Percentiles rank a stretch among this genome's conserved stretches.
Conservation (phyloP, 148 eudicot genomes). For the Heliosperma pusillum region DNA sequence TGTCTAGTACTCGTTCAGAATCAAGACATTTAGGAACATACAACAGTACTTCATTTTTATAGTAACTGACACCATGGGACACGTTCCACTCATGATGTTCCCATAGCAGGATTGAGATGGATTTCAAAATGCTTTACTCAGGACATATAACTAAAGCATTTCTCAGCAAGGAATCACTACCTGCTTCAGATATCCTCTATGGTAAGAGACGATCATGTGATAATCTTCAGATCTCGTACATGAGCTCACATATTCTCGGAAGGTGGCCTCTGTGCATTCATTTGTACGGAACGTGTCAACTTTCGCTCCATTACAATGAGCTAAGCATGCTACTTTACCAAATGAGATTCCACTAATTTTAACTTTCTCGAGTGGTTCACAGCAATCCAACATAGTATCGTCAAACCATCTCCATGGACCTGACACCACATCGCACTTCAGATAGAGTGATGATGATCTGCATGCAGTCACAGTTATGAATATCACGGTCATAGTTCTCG, state of each 20-base stretch:
- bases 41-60: too few species aligned
- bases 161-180: constrained; percentile 21
- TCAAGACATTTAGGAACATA: too few species aligned
- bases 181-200: constrained; percentile 41
- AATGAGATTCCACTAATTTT: constrained; percentile 46
- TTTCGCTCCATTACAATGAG: constrained; percentile 50
- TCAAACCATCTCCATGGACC: constrained; percentile 63
- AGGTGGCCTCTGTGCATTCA: constrained; percentile 34
- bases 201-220: constrained; percentile 47
- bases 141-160: background rate
- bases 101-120: background rate
- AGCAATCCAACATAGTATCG: constrained; percentile 53
- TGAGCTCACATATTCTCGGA: constrained; percentile 32
- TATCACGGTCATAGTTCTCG: background rate
- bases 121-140: background rate
- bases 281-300: constrained; percentile 40
- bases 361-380: constrained; percentile 49
- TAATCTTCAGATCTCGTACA: constrained; percentile 41
- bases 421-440: constrained; percentile 14
- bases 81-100: background rate
- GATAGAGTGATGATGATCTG: background rate
- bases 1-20: too few species aligned
- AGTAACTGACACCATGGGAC: too few species aligned
- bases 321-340: constrained; percentile 45
- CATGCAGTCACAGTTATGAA: background rate